Percentiles rank a stretch among this genome's conserved stretches.
Conservation (phyloP, 2,329 filamentous ascomycete genomes). For the Huntiella moniliformis region DNA sequence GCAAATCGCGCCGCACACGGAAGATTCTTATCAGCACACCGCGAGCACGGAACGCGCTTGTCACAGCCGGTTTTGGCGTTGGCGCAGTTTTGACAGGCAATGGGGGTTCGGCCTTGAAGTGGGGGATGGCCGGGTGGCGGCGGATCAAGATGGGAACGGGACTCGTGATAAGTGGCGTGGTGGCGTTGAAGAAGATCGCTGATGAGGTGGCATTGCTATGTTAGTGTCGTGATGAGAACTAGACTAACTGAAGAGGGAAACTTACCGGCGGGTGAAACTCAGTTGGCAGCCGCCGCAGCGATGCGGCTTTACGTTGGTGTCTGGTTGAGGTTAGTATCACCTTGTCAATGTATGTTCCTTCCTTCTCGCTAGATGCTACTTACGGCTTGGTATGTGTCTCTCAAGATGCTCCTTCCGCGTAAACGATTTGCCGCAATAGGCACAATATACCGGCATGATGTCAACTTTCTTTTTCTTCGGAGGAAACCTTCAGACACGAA, state of each 20-base stretch:
- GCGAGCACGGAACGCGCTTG: slow-evolving; percentile 21
- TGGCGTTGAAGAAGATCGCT: slow-evolving; percentile 34
- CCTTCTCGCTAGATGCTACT: slow-evolving; percentile 14
- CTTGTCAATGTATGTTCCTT: not conserved
- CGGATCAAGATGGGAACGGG: slow-evolving; percentile 27
- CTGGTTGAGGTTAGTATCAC: slow-evolving; percentile 18
- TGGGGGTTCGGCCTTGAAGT: slow-evolving; percentile 21
- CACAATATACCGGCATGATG: slow-evolving; percentile 25
- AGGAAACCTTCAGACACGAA: not conserved
- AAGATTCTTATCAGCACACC: slow-evolving; percentile 21
- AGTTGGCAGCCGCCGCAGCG: slow-evolving; percentile 30
- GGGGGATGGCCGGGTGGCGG: slow-evolving; percentile 25
- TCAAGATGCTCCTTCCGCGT: slow-evolving; percentile 38
- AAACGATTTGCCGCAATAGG: slow-evolving; percentile 36
- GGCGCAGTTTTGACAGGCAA: slow-evolving; percentile 24
- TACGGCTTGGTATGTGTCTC: slow-evolving; percentile 33
- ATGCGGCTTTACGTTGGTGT: slow-evolving; percentile 36
- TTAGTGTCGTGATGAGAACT: not conserved
- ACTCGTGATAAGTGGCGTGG: slow-evolving; percentile 32
- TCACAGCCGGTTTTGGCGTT: slow-evolving; percentile 23
- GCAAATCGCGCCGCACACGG: slow-evolving; percentile 28
- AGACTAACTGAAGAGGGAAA: not conserved
- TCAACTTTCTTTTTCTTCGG: not conserved
- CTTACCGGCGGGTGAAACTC: slow-evolving; percentile 30
- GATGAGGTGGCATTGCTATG: not conserved